Conservation (phyloP, 2,329 filamentous ascomycete species). For the Colletotrichum truncatum region DNA sequence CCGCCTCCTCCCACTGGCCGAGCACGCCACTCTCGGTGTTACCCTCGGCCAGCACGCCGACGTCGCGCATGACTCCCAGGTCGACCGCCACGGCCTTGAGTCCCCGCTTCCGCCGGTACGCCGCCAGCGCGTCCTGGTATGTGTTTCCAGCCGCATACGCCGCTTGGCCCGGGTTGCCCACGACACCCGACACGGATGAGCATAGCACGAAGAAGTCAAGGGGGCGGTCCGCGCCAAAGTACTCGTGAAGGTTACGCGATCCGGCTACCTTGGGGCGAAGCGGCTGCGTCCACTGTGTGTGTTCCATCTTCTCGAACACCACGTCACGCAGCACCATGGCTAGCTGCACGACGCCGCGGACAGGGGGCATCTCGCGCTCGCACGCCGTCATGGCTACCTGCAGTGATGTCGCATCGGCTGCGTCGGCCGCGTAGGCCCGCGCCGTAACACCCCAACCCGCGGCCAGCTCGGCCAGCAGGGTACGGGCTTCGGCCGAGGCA, state of each 20-base stretch:
- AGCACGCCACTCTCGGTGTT: conserved; percentile 34
- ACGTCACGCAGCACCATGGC: conserved; percentile 30
- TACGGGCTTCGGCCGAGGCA: conserved; percentile 26
- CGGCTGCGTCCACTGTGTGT: conserved; percentile 34
- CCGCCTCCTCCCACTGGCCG: conserved; percentile 36
- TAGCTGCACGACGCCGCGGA: conserved; percentile 30
- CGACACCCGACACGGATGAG: conserved; percentile 39
- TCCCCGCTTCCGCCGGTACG: conserved; percentile 43
- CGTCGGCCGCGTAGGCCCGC: conserved; percentile 41
- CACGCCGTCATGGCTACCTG: background rate
- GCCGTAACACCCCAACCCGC: conserved; percentile 25
- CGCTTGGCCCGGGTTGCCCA: conserved; percentile 45
- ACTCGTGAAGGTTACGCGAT: conserved; percentile 43
- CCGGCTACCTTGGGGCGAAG: conserved; percentile 42
- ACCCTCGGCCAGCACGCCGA: conserved; percentile 48
- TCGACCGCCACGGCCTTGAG: conserved; percentile 49
- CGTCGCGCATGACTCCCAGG: conserved; percentile 43
- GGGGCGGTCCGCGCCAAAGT: conserved; percentile 8
- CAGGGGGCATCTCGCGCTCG: conserved; percentile 32
- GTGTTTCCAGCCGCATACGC: conserved; percentile 51
- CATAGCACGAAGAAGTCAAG: conserved; percentile 42
- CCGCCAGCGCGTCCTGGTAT: conserved; percentile 49
- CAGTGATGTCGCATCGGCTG: conserved; percentile 33
- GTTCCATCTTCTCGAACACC: conserved; percentile 39
- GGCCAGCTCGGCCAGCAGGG: conserved; percentile 31